Evolutionary conservation across 257 asterid species (phyloP).

Genomic region (Salvia hispanica): DNA sequence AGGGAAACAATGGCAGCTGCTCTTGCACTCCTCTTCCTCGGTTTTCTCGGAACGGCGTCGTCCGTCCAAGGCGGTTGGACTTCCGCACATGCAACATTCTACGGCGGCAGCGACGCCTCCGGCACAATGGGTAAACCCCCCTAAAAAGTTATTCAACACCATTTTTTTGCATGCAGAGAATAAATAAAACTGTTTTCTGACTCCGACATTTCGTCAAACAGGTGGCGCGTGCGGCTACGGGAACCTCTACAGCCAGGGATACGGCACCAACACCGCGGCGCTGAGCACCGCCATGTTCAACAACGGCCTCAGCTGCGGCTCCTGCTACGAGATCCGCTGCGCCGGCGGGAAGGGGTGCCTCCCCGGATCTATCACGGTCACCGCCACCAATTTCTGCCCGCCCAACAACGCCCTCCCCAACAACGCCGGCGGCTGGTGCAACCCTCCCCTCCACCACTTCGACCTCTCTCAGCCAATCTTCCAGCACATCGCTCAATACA

Average conservation of each 20-base stretch:
- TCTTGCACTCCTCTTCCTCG: constrained; percentile 39
- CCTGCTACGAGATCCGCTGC: constrained; percentile 69
- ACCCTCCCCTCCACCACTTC: constrained; percentile 81
- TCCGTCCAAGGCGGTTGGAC: constrained; percentile 58
- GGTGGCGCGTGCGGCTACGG: constrained; percentile 97
- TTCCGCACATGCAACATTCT: constrained; percentile 78
- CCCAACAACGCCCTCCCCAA: constrained; percentile 76
- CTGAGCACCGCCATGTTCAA: constrained; percentile 80
- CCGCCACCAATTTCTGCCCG: constrained; percentile 89
- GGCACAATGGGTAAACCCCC: constrained; percentile 78
- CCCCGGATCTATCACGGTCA: constrained; percentile 63
- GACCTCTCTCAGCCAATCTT: constrained; percentile 82
- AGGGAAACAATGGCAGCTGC: constrained; percentile 43
- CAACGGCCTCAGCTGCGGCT: constrained; percentile 86
- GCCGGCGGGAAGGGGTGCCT: constrained; percentile 51
- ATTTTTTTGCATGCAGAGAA: not conserved
- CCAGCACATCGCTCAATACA: constrained; percentile 77
- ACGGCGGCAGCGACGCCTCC: constrained; percentile 87
- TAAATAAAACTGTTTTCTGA: not conserved
- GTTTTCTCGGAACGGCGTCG: constrained; percentile 50
- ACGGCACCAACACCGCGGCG: constrained; percentile 88
- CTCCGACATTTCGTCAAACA: constrained; percentile 14
- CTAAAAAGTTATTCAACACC: too few relatives aligned
- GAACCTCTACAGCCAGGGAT: constrained; percentile 76
- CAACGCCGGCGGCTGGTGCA: constrained; percentile 88